Evolutionary conservation across 1,139 yeast genomes (phyloP), one percentile per base, ranked within the genome.

Genomic region (Entelexis paramagnoliae): DNA sequence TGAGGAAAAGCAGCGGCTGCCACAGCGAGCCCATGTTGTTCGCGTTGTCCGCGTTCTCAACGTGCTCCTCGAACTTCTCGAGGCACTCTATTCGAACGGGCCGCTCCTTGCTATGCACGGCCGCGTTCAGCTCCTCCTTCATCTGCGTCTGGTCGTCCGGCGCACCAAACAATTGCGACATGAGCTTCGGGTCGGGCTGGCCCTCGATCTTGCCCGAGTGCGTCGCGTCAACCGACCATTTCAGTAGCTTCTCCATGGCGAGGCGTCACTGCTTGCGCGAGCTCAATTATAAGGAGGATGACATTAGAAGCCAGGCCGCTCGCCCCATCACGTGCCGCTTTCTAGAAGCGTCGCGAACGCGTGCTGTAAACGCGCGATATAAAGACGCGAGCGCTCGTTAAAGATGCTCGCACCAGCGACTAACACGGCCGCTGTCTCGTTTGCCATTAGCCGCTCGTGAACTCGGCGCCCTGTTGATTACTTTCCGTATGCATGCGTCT

Each of bases 31-130:
- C 91, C 58, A 91, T 82, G 63, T 87, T 88, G 67, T 91, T 89
- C 24, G 98, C 97, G 66, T 91, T 91, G 66, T 91, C 98, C 59
- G 91, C 69, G 63, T 88, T 88, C 65, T 91, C 98, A 55, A 91
- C 83, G 54, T 91, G 73, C 93, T 89, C 87, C 66, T 91, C 96
- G 62, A 89, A 83, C 66, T 88, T 87, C 58, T 91, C 97, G 56
- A 89, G 76, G 0, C 97, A 96, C 16, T 79, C 77, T 53, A 81
- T 74, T 60, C 81, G 81, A 24, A 42, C 49, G 47, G 82, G 91
- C 32, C 77, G 63, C 19, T 81, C 81, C 45, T 78, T 81, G n/a
- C 79, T 77, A 62, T 78, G 75, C n/a, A 69, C 65, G 8, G 85
- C 79, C 16, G 84, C 81, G 10, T 64, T 63, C 65, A 87, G 77